These are phyloP conservation scores for Quercus robur DNA, from an alignment of 306 rosid genomes.

Conservation along the genomic window DNA sequence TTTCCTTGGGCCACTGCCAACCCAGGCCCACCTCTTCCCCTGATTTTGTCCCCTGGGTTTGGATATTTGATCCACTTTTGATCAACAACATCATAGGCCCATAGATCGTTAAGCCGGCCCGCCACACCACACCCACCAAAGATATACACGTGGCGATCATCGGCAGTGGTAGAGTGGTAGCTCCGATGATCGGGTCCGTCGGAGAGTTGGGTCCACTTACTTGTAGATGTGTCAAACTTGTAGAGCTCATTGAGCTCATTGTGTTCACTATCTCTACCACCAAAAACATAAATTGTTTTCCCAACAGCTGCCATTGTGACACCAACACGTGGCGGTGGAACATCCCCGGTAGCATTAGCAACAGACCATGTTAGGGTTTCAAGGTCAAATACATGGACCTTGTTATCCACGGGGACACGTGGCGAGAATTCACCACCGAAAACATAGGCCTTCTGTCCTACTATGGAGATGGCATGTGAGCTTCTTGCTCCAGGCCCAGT, in stretches of 20 bases:
- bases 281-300: slow-evolving; percentile 70
- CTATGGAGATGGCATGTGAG: slow-evolving; percentile 76
- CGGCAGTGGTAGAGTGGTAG: slow-evolving; percentile 66
- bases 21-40: slow-evolving; percentile 91
- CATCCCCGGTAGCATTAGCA: slow-evolving; percentile 41
- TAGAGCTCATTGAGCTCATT: slow-evolving; percentile 75
- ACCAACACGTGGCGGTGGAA: slow-evolving; percentile 85
- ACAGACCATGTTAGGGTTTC: slow-evolving; percentile 61
- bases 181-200: slow-evolving; percentile 66
- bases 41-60: slow-evolving; percentile 44
- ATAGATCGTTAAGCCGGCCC: slow-evolving; percentile 83
- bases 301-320: slow-evolving; percentile 67
- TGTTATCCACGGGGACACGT: slow-evolving; percentile 85
- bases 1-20: slow-evolving; percentile 56
- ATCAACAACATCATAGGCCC: slow-evolving; percentile 70
- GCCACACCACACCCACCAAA: slow-evolving; percentile 79
- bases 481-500: slow-evolving; percentile 79
- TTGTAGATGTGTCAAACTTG: slow-evolving; percentile 61
- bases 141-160: slow-evolving; percentile 45
- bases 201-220: slow-evolving; percentile 69
- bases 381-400: slow-evolving; percentile 60
- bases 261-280: slow-evolving; percentile 81
- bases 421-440: slow-evolving; percentile 87
- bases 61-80: slow-evolving; percentile 64
- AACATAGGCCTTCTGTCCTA: slow-evolving; percentile 69